Base-by-base conservation (phyloP, 805 yeast genomes). In the Lachancea thermotolerans region DNA sequence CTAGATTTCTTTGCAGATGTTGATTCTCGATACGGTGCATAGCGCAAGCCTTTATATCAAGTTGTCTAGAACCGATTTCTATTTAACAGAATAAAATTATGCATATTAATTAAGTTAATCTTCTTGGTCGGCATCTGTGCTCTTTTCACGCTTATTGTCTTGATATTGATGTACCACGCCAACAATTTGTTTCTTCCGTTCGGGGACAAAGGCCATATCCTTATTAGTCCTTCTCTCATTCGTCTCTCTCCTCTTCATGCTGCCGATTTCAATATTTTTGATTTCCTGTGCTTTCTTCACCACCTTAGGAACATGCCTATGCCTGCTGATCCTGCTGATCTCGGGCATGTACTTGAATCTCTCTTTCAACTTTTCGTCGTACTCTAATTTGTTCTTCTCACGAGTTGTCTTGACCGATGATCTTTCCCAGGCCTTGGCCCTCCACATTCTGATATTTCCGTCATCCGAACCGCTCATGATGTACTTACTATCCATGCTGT, bases 311-410 rank as follows among this genome's bases (percentile, higher is more conserved):
- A 91, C 73, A 62, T 93, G 97, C 65, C 99, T 80, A 68, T 93
- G 98, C 66, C 90, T 79, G 27, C 88, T 70, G 50, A 93, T 93
- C 57, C 97, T 77, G 59, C 79, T 79, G 59, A 93, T 84, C 66
- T 93, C 99, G 1, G 99, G 99, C 98, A 93, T 90, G 69, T 82
- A 82, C 69, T 86, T 86, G 74, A 78, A 93, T 62, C 96, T 77
- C 59, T 91, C 95, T 67, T 90, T 90, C 65, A 93, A 76, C 41
- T 95, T 91, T 44, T 79, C 85, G 63, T 88, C 95, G 67, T 93
- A 91, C 66, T 91, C 96, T 56, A 89, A 70, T 66, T 87, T 86
- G 56, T 81, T 68, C 62, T 93, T 78, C 67, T 87, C 85, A 57
- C 85, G 78, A 9, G 93, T 69, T 2, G 93, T 80, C 67, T 86